These are phyloP conservation scores for Marchantia paleacea DNA, from an alignment of 225 moss, liverwort and hornwort genomes.

Conservation along the genomic window DNA sequence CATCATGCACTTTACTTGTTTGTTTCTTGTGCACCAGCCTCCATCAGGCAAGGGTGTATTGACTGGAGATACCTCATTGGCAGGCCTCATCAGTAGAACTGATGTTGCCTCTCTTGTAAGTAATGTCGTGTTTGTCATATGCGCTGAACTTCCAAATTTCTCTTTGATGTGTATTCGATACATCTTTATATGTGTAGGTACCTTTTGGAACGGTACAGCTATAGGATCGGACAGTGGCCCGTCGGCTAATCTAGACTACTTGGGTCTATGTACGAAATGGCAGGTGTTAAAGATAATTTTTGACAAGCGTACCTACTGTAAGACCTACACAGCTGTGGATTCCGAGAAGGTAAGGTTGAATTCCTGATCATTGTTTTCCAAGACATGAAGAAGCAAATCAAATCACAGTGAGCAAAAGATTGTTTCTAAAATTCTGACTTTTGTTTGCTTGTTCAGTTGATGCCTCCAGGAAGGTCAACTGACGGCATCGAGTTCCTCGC, in stretches of 20 bases:
- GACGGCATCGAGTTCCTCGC: conserved; percentile 30
- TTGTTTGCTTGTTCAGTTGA: conserved; percentile 21
- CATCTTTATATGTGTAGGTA: not conserved
- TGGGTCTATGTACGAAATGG: not conserved
- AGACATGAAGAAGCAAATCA: no score
- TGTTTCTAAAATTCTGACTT: not conserved
- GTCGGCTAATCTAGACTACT: not conserved
- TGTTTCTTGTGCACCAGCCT: conserved; percentile 47
- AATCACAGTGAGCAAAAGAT: not conserved
- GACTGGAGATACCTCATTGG: conserved; percentile 66
- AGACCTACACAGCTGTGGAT: conserved; percentile 71
- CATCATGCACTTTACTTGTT: not conserved
- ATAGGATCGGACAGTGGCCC: not conserved
- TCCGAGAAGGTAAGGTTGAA: conserved; percentile 57
- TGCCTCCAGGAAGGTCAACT: conserved; percentile 29
- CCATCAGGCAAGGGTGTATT: conserved; percentile 76
- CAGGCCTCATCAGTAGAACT: conserved; percentile 76
- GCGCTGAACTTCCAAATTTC: not conserved
- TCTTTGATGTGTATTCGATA: not conserved
- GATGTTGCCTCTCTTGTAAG: conserved; percentile 92
- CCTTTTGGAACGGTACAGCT: not conserved
- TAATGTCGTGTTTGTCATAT: conserved; percentile 45
- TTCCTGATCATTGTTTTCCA: not conserved
- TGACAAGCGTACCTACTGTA: conserved; percentile 65
- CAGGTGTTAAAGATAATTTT: conserved; percentile 83